Evolutionary conservation across 1,284 basidiomycete species (phyloP), one percentile per base, ranked within the genome.

Genomic region (Sphaerobolus stellatus): DNA sequence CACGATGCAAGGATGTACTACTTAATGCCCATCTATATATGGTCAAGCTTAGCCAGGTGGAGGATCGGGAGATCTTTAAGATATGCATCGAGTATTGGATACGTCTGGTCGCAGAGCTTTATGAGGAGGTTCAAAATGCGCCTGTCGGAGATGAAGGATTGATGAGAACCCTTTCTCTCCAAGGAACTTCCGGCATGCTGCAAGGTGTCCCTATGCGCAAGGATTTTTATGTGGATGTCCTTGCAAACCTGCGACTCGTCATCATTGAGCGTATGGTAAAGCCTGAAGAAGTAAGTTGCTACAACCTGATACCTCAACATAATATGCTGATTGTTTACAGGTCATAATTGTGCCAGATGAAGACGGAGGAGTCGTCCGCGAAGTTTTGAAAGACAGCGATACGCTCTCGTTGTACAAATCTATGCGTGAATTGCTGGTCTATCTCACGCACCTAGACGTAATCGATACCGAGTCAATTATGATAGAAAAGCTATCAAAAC

Each of bases 191-290:
- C 59, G 85, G 75, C 56, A 81, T 88, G 77, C 76, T 92, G 48
- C 87, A 84, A 59, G 86, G 86, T 36, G 85, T 90, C 71, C 83
- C 88, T 4, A 69, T 97, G 62, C 78, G 97, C 63, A 97, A 98
- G 79, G 94, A 93, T 69, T 91, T 96, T 64, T 98, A 97, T 71
- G 85, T 88, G 60, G 94, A 97, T 64, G 94, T 99, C 27, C 77
- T 99, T 55, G 95, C 92, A 48, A 98, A 99, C 70, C 73, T 99
- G 60, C 84, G 97, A 36, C 74, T 99, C 59, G 96, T 99, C 48
- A 94, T 99, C 71, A 98, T 99, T 64, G 96, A 98, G 73, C 86
- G 94, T 67, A 99, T 99, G 97, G 97, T 98, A 64, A 99, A 99
- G 74, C 97, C 97, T 11, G 97, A 99, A 71, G 97, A 99, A 82